A percentile compares a stretch with the other conserved stretches of the same genome.
phyloP scores from a whole-genome alignment of 2,329 filamentous ascomycete genomes.

The Alternaria ventricosa region DNA sequence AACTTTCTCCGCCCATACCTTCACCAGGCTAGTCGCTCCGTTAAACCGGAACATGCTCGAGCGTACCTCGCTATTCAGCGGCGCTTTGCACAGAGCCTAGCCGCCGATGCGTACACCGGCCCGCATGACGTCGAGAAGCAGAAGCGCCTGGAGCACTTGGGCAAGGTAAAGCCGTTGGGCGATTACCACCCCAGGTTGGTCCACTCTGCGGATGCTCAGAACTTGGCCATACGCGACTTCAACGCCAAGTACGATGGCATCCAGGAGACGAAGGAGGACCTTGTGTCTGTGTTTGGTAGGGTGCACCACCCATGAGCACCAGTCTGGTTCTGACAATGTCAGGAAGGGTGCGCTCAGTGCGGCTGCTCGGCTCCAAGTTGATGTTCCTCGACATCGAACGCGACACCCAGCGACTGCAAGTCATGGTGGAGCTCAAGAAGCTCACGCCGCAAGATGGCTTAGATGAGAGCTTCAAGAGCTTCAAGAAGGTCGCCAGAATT shows the following conservation, averaged over 20 bases:
- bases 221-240: conserved; percentile 38
- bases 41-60: conserved; percentile 55
- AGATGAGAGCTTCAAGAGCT: conserved; percentile 61
- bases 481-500: conserved; percentile 71
- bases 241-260: conserved; percentile 37
- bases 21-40: conserved; percentile 49
- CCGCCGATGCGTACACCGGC: conserved; percentile 34
- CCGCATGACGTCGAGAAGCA: conserved; percentile 55
- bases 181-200: conserved; percentile 63
- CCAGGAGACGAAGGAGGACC: conserved; percentile 31
- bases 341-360: conserved; percentile 78
- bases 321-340: conserved; percentile 40
- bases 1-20: conserved; percentile 65
- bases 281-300: conserved; percentile 48
- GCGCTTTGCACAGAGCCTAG: conserved; percentile 30
- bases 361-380: conserved; percentile 76
- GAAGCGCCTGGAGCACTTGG: conserved; percentile 63
- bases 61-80: conserved; percentile 57
- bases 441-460: conserved; percentile 48
- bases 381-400: conserved; percentile 83
- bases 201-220: conserved; percentile 19
- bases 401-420: conserved; percentile 75
- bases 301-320: not conserved
- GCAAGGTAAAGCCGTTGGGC: conserved; percentile 56
- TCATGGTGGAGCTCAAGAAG: conserved; percentile 72